Conservation (phyloP, 169 alveolate genomes). For the Amoebophrya sp. region DNA sequence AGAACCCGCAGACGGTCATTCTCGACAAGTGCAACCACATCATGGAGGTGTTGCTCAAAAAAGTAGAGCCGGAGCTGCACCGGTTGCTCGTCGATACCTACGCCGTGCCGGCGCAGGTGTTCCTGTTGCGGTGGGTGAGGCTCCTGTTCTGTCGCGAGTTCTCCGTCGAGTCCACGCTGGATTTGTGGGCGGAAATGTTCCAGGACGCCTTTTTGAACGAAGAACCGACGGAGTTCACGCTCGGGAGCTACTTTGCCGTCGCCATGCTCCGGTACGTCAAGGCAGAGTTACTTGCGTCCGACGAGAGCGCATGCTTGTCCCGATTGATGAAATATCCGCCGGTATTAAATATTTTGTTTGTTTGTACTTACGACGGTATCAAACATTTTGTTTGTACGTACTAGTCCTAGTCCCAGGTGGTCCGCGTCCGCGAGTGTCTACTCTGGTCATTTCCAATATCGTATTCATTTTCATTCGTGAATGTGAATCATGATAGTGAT, state of each 20-base stretch:
- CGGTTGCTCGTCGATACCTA: not conserved
- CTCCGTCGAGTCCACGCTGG: not conserved
- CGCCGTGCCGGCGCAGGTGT: not conserved
- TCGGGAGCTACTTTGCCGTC: not conserved
- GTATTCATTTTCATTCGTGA: no score
- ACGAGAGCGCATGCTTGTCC: not conserved
- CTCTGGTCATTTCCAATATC: no score
- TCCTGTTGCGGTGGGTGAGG: not conserved
- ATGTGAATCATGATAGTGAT: no score
- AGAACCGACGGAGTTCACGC: not conserved
- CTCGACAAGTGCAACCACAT: constrained; percentile 4
- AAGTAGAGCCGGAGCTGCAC: constrained; percentile 16
- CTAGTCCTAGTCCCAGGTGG: no score
- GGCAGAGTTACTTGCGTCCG: not conserved
- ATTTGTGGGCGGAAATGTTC: not conserved
- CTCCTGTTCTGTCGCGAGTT: not conserved
- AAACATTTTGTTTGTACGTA: no score
- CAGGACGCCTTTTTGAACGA: not conserved
- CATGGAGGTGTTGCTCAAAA: constrained; percentile 6
- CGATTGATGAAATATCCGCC: not conserved
- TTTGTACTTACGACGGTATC: no score
- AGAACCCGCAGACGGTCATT: not conserved
- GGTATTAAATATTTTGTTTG: no score
- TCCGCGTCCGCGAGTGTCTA: no score
- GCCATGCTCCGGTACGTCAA: constrained; percentile 5